Evolutionary conservation across 306 rosid species (phyloP), one percentile per base, ranked within the genome.

Genomic region (Cercis canadensis): DNA sequence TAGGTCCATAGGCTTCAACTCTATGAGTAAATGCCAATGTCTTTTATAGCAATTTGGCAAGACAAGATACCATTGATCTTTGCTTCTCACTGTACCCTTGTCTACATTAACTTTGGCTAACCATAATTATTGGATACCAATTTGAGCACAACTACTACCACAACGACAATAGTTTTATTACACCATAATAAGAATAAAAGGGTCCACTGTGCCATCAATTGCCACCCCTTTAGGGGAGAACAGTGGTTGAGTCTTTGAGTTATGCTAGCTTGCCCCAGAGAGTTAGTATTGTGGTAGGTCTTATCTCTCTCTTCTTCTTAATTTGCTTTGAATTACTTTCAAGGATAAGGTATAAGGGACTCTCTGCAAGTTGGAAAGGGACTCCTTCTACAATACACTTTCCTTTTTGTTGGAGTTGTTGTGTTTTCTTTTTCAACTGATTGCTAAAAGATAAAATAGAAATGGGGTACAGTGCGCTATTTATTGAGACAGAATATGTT

Each of bases 371-470:
- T 63, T 34, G 62, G 66, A 54, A 59, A 54, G 33, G 16, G 37
- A 17, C 31, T 78, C 21, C 70, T 7, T 34, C 1, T 31, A 59
- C 74, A 19, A 32, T 66, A 43, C 69, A 59, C 75, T 78, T 78
- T 59, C 70, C 69, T 18, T 57, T 65, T 58, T 67, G 40, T 18
- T 33, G 5, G 41, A 29, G 66, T n/a, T 14, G 32, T 65, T 78
- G 56, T 72, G 34, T 59, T 50, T 65, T 72, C 43, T 60, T 61
- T 69, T n/a, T 24, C 65, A 37, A 43, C 47, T 77, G 34, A 76
- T 69, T 69, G 81, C 76, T 62, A 69, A 54, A 61, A 15, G 75
- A 61, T 76, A 76, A 69, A 69, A n/a, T n/a, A n/a, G 32, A 24
- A 67, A 17, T 60, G 43, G 80, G 75, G 52, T 21, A 61, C 31